Evolutionary conservation across 768 basidiomycete genomes (phyloP).

Genomic region (Termitomyces sp.): DNA sequence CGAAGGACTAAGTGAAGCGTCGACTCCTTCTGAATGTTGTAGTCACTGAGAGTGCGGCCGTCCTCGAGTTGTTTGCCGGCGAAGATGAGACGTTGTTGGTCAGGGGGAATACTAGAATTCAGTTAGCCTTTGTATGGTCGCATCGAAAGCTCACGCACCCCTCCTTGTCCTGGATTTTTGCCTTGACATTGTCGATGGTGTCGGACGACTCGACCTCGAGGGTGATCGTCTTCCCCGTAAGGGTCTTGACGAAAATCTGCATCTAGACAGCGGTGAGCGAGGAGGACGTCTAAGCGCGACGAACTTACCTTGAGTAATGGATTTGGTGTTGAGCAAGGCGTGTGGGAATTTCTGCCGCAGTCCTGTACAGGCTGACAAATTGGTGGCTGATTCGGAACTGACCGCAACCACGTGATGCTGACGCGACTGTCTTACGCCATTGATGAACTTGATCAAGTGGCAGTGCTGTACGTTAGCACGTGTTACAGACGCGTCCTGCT

Average conservation of each 20-base stretch:
- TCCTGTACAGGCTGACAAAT: slow-evolving; percentile 18
- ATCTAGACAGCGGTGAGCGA: slow-evolving; percentile 23
- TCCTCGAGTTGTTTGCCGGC: slow-evolving; percentile 99
- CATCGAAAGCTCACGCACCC: slow-evolving; percentile 28
- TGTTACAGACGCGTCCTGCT: background rate
- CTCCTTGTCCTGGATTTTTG: slow-evolving; percentile 56
- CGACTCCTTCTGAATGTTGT: slow-evolving; percentile 98
- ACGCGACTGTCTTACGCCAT: too few relatives aligned
- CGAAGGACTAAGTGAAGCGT: slow-evolving; percentile 97
- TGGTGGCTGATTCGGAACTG: slow-evolving; percentile 27
- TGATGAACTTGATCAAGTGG: background rate
- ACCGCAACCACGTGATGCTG: background rate
- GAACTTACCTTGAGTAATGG: slow-evolving; percentile 25
- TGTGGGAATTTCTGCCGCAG: slow-evolving; percentile 12
- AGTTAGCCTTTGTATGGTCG: background rate
- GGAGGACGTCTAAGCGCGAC: slow-evolving; percentile 9
- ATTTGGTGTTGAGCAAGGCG: slow-evolving; percentile 1
- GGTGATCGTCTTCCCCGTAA: slow-evolving; percentile 97
- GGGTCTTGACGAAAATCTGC: slow-evolving; percentile 69
- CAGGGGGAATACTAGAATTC: slow-evolving; percentile 72
- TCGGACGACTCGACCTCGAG: slow-evolving; percentile 97
- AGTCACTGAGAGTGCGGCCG: slow-evolving; percentile 92
- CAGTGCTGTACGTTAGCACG: background rate
- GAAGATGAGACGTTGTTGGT: slow-evolving; percentile 93
- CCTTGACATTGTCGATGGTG: slow-evolving; percentile 96